Conservation (phyloP, 768 basidiomycete species). For the Serpula lacrymans region DNA sequence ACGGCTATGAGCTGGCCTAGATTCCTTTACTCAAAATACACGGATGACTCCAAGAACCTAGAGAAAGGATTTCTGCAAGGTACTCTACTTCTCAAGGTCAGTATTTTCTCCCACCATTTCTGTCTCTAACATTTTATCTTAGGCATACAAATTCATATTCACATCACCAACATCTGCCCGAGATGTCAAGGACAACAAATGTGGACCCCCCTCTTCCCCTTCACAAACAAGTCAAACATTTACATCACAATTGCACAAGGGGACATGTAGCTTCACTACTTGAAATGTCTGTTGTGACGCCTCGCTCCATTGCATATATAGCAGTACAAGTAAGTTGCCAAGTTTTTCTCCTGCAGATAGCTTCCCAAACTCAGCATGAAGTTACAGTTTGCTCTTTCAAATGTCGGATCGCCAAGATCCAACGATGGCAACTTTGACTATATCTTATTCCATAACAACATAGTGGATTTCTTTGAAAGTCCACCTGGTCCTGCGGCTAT, state of each 20-base stretch:
- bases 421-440: constrained; percentile 16
- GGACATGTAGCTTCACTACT: background rate
- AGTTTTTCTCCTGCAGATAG: background rate
- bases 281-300: constrained; percentile 8
- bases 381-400: constrained; percentile 14
- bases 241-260: background rate
- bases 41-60: no score
- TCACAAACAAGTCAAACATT: background rate
- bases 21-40: no score
- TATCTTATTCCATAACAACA: constrained; percentile 17
- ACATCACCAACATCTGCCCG: constrained; percentile 13
- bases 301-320: constrained; percentile 16
- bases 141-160: constrained; percentile 13
- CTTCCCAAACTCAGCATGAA: no score
- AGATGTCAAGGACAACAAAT: background rate
- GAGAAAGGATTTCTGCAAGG: no score
- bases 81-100: no score
- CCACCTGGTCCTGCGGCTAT: constrained; percentile 6
- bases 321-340: constrained; percentile 13
- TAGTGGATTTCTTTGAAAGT: constrained; percentile 25
- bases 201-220: background rate
- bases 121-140: no score
- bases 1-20: no score
- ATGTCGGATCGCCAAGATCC: constrained; percentile 5
- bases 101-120: no score